Conservation (phyloP, 208 protist genomes). For the Leishmania arabica region DNA sequence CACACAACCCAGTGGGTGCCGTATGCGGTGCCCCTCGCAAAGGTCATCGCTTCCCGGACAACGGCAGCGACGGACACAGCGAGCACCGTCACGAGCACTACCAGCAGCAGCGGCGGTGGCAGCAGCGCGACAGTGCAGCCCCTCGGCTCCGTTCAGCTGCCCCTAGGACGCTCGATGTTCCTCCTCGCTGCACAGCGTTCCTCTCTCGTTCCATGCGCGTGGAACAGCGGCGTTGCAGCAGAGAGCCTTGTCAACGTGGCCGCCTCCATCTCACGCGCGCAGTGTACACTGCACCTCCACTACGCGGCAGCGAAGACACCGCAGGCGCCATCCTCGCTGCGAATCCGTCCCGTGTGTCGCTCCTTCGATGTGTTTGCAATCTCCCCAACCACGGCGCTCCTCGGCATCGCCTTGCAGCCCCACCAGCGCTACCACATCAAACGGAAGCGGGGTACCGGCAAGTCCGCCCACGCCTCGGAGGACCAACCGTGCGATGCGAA, state of each 20-base stretch:
- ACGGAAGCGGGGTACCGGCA: neutral
- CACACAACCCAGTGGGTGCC: slow-evolving; percentile 24
- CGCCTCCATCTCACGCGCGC: slow-evolving; percentile 19
- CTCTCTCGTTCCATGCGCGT: neutral
- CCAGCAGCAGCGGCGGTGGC: slow-evolving; percentile 8
- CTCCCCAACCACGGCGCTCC: slow-evolving; percentile 14
- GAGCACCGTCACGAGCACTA: neutral
- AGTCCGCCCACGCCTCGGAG: neutral
- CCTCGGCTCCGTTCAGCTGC: slow-evolving; percentile 11
- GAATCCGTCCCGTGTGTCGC: slow-evolving; percentile 4
- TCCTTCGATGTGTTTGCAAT: slow-evolving; percentile 28
- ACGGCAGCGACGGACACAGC: slow-evolving; percentile 1
- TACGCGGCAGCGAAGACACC: slow-evolving; percentile 3
- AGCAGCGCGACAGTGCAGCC: neutral
- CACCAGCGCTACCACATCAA: slow-evolving; percentile 48
- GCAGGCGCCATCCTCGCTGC: neutral
- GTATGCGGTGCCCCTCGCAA: slow-evolving; percentile 3
- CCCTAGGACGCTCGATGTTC: slow-evolving; percentile 11
- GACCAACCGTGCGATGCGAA: neutral
- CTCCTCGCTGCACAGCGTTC: neutral
- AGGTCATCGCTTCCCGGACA: neutral
- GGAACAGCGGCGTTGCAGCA: too few species aligned
- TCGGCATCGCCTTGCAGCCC: slow-evolving; percentile 39
- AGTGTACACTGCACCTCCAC: slow-evolving; percentile 27
- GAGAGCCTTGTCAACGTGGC: slow-evolving; percentile 3